phyloP scores from a whole-genome alignment of 1,139 yeast species.

The Pichia sp. region DNA sequence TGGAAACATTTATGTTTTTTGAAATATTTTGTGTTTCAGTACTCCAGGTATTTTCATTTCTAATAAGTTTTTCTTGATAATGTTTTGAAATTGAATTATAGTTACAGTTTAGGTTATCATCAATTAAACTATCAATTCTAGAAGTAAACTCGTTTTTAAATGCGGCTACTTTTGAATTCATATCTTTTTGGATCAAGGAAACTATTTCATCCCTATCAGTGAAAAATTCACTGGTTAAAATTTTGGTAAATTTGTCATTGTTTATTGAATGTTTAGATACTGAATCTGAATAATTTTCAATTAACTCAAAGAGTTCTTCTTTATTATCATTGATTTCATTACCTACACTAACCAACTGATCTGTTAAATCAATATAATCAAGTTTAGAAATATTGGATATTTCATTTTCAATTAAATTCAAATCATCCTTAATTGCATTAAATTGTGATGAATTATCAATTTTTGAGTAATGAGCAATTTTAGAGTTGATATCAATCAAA shows the following conservation, averaged over 20 bases:
- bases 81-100: conserved; percentile 12
- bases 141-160: conserved; percentile 1
- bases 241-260: neutral
- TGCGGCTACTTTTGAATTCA: no score
- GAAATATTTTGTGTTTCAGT: neutral
- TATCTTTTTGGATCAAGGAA: neutral
- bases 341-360: neutral
- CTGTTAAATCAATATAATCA: neutral
- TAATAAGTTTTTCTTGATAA: neutral
- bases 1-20: neutral
- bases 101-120: conserved; percentile 3
- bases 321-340: neutral
- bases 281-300: neutral
- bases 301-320: neutral
- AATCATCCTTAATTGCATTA: neutral
- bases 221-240: neutral
- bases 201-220: neutral
- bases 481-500: conserved; percentile 1
- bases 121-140: neutral
- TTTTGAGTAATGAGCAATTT: neutral
- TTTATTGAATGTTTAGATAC: neutral
- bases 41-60: conserved; percentile 1
- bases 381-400: neutral
- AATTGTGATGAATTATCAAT: neutral
- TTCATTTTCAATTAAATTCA: neutral